phyloP scores from a whole-genome alignment of 371 early-diverging fungal genomes.

The Mucor plumbeus region DNA sequence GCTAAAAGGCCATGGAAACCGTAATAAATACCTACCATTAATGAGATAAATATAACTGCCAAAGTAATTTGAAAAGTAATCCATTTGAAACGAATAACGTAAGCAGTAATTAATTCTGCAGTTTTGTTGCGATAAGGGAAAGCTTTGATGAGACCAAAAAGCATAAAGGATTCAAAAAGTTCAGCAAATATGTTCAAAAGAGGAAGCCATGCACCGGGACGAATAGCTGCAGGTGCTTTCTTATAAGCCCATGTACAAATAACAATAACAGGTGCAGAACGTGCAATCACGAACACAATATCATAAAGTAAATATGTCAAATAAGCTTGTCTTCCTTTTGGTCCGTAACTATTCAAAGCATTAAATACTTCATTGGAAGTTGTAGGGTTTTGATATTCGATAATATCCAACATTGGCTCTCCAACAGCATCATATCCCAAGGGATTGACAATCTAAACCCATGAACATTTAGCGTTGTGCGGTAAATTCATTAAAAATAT shows the following conservation, averaged over 20 bases:
- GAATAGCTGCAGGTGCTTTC: conserved; percentile 35
- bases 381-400: conserved; percentile 46
- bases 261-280: conserved; percentile 42
- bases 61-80: conserved; percentile 37
- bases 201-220: conserved; percentile 51
- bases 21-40: conserved; percentile 48
- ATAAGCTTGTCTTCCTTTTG: conserved; percentile 51
- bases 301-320: conserved; percentile 41
- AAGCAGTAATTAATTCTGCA: conserved; percentile 27
- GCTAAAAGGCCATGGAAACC: conserved; percentile 49
- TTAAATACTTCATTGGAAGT: conserved; percentile 41
- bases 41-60: conserved; percentile 28
- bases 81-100: conserved; percentile 45
- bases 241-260: conserved; percentile 43
- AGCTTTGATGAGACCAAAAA: conserved; percentile 32
- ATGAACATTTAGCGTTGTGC: background rate
- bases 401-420: conserved; percentile 44
- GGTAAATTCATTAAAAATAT: background rate
- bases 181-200: conserved; percentile 36
- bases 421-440: conserved; percentile 35
- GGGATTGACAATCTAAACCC: conserved; percentile 47
- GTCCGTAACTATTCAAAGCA: conserved; percentile 40
- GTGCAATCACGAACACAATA: conserved; percentile 38
- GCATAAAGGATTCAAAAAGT: conserved; percentile 36
- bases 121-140: conserved; percentile 41